A percentile compares a stretch with the other conserved stretches of the same genome.
Conservation (phyloP, 2,329 filamentous ascomycete genomes). For the Colletotrichum orchidophilum region DNA sequence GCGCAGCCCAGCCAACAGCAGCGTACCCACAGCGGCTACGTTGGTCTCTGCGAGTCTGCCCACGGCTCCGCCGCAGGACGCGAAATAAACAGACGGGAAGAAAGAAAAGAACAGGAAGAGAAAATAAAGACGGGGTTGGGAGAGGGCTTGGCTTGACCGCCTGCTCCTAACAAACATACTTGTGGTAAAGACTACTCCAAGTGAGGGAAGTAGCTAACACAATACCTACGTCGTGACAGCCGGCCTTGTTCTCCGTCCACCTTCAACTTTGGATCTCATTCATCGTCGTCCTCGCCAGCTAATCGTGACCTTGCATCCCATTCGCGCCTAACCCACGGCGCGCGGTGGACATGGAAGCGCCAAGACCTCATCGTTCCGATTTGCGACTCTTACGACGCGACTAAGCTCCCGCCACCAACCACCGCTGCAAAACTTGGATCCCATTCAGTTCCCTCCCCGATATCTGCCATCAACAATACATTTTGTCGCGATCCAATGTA, state of each 20-base stretch:
- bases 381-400: slow-evolving; percentile 16
- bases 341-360: slow-evolving; percentile 9
- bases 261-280: neutral
- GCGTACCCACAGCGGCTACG: neutral
- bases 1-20: slow-evolving; percentile 10
- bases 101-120: neutral
- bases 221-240: neutral
- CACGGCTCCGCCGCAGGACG: neutral
- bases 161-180: neutral
- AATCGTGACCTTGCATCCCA: neutral
- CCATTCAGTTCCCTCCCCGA: neutral
- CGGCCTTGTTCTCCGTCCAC: neutral
- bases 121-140: neutral
- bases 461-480: neutral
- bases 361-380: neutral
- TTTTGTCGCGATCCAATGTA: slow-evolving; percentile 15
- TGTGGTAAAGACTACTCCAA: neutral
- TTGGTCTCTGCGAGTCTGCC: no score
- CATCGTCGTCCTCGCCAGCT: neutral
- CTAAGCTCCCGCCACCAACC: neutral
- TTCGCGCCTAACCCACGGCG: neutral
- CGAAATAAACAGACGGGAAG: slow-evolving; percentile 19
- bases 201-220: neutral
- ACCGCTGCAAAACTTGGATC: neutral
- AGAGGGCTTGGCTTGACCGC: neutral